These are phyloP conservation scores for Beta lomatogona DNA, from an alignment of 179 eudicot species.

Conservation along the genomic window DNA sequence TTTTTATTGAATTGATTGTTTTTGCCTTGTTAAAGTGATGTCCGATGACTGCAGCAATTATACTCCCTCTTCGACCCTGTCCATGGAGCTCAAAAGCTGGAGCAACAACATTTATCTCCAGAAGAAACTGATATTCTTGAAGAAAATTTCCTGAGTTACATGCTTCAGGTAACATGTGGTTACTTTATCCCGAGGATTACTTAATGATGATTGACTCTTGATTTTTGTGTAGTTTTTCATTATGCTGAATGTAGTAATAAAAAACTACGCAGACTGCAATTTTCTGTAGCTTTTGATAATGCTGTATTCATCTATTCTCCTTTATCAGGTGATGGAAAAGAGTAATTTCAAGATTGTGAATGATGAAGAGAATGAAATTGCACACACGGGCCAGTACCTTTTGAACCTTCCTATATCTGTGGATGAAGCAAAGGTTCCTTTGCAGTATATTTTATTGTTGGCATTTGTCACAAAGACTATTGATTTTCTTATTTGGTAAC, in stretches of 20 bases:
- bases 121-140: slow-evolving; percentile 83
- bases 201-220: not conserved
- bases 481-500: not conserved
- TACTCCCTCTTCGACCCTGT: slow-evolving; percentile 94
- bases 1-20: slow-evolving; percentile 2
- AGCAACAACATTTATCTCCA: slow-evolving; percentile 76
- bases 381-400: slow-evolving; percentile 50
- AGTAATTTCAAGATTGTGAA: slow-evolving; percentile 56
- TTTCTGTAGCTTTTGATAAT: not conserved
- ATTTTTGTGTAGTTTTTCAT: not conserved
- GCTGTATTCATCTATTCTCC: not conserved
- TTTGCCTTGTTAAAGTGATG: not conserved
- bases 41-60: slow-evolving; percentile 67
- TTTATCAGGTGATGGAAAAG: slow-evolving; percentile 49
- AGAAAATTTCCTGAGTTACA: slow-evolving; percentile 74
- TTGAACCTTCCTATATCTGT: slow-evolving; percentile 52
- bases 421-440: slow-evolving; percentile 47
- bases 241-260: not conserved
- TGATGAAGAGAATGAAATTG: slow-evolving; percentile 50
- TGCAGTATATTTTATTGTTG: not conserved
- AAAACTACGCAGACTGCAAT: not conserved
- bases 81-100: slow-evolving; percentile 76
- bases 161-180: slow-evolving; percentile 59
- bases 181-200: not conserved
- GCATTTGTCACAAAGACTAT: not conserved